Base-by-base conservation (phyloP, 495 filamentous ascomycete genomes). In the Apodospora peruviana region DNA sequence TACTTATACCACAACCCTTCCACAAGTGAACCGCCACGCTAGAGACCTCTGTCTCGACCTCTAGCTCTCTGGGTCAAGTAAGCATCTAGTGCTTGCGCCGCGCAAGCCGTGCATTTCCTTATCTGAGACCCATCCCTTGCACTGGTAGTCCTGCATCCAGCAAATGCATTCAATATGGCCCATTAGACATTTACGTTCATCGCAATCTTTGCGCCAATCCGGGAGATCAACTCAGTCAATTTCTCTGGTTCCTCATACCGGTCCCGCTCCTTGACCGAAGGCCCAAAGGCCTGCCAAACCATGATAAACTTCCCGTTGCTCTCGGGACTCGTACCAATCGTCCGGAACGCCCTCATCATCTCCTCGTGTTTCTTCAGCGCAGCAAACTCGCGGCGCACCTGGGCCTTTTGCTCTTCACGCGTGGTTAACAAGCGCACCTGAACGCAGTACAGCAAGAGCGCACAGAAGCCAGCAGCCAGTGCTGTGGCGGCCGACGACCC, bases 391-490 rank as follows among this genome's bases (percentile, higher is more conserved):
- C 47, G 34, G 16, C 48, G 34, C 21, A 40, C 44, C 43, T 53
- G 36, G 23, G 42, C 39, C 29, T 53, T 48, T 3, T 58, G 32
- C 14, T 38, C 22, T 32, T 34, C 49, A 32, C 25, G 29, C 17
- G 23, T 34, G 25, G 24, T 25, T 4, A 27, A 27, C 4, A 46
- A 22, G 11, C 24, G 48, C 18, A 56, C 45, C 40, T 48, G 46
- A n/a, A 51, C 56, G 43, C 61, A 65, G 40, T 60, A 60, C 16
- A 65, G 42, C 0, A 62, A 52, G 47, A 62, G 51, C 17, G 56
- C 61, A 2, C 59, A 57, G 21, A 59, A 56, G 5, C 59, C 61
- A 7, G 61, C 59, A 2, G 56, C 61, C 11, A 62, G 52, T 8
- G 61, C 61, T 1, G 59, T 60, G 1, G 59, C 61, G 9, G 53